Percentiles rank a stretch among this genome's conserved stretches.
phyloP scores from a whole-genome alignment of 2,329 filamentous ascomycete species.

The Aspergillus bombycis region DNA sequence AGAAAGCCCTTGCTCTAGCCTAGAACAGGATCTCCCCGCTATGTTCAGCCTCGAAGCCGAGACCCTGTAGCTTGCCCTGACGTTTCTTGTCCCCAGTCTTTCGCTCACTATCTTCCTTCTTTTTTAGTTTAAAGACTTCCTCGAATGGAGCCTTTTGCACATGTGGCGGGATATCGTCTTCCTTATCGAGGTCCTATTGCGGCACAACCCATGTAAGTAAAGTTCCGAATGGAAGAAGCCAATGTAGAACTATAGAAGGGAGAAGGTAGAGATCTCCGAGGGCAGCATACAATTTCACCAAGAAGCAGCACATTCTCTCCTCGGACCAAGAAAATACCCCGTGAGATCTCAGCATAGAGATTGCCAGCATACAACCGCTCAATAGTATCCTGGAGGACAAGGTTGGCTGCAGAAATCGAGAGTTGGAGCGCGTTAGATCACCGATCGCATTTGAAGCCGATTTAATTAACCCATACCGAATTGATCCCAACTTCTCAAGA shows the following conservation, averaged over 20 bases:
- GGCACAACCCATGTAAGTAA: slow-evolving; percentile 8
- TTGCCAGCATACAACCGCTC: slow-evolving; percentile 79
- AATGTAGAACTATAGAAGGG: not conserved
- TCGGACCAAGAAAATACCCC: slow-evolving; percentile 87
- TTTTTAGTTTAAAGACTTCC: slow-evolving; percentile 72
- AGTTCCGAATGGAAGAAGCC: not conserved
- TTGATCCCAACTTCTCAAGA: slow-evolving; percentile 95
- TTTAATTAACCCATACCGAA: slow-evolving; percentile 68
- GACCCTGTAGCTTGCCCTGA: slow-evolving; percentile 69
- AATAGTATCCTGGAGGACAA: slow-evolving; percentile 89
- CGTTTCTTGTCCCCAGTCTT: slow-evolving; percentile 74
- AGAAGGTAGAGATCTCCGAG: not conserved
- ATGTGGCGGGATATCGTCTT: slow-evolving; percentile 78
- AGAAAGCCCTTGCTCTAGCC: slow-evolving; percentile 24
- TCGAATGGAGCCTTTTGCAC: slow-evolving; percentile 69
- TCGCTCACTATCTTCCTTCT: slow-evolving; percentile 69
- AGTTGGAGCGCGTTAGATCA: slow-evolving; percentile 4
- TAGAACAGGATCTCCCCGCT: slow-evolving; percentile 73
- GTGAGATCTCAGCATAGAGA: slow-evolving; percentile 80
- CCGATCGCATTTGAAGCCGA: not conserved
- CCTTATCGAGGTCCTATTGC: slow-evolving; percentile 83
- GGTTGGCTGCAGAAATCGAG: slow-evolving; percentile 67
- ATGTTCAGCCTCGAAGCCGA: slow-evolving; percentile 89
- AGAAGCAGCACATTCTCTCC: slow-evolving; percentile 97
- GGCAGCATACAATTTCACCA: slow-evolving; percentile 72